Percentiles rank a stretch among this genome's conserved stretches.
These are phyloP conservation scores for Populus hybrid DNA, from an alignment of 441 rosid species.

Conservation along the genomic window DNA sequence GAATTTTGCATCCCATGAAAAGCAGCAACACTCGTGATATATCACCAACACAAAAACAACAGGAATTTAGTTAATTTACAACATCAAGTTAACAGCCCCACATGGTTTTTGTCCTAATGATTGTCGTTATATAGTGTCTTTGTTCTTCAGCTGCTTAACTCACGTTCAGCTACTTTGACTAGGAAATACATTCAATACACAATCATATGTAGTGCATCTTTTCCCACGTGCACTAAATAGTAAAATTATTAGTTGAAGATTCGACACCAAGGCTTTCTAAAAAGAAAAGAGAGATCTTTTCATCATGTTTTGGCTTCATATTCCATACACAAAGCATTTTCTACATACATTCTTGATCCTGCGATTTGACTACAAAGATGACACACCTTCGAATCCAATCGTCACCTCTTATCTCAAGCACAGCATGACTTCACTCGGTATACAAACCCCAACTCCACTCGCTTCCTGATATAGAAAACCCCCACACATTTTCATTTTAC, in stretches of 20 bases:
- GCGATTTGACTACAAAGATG: not conserved
- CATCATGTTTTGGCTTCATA: slow-evolving; percentile 15
- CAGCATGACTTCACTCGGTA: not conserved
- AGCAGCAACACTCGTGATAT: too few species aligned
- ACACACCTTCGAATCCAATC: slow-evolving; percentile 34
- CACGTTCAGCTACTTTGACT: too few species aligned
- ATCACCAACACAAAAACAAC: too few species aligned
- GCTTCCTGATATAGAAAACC: slow-evolving; percentile 39
- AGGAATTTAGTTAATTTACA: too few species aligned
- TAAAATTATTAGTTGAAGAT: slow-evolving; percentile 5
- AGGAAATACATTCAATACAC: too few species aligned
- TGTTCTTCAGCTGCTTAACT: too few species aligned
- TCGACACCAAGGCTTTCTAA: not conserved
- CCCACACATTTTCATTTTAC: slow-evolving; percentile 18
- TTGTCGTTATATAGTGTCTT: too few species aligned
- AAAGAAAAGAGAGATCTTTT: slow-evolving; percentile 11
- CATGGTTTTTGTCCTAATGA: too few species aligned
- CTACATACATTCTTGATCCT: slow-evolving; percentile 20
- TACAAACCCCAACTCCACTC: slow-evolving; percentile 15
- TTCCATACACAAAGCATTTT: not conserved
- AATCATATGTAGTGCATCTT: too few species aligned
- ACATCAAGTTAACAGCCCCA: too few species aligned
- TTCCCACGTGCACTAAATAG: not conserved
- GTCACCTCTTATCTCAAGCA: slow-evolving; percentile 22
- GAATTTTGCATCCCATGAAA: too few species aligned